A percentile compares a stretch with the other conserved stretches of the same genome.
phyloP scores from a whole-genome alignment of 768 basidiomycete genomes.

The Mycena albidolilacea region DNA sequence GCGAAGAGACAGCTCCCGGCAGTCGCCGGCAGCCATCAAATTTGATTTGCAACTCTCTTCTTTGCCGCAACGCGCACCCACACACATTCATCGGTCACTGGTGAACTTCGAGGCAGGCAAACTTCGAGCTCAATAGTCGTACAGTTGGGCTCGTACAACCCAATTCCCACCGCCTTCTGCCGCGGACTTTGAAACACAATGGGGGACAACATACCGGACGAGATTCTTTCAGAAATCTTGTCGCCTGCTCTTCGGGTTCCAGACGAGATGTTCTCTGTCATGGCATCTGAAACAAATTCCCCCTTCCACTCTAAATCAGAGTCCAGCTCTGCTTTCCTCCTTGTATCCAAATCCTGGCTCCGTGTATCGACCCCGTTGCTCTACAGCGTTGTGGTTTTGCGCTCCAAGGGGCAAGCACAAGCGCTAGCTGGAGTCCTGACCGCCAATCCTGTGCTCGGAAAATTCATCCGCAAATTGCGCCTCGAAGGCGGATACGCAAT shows the following conservation, averaged over 20 bases:
- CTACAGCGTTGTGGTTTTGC: slow-evolving; percentile 25
- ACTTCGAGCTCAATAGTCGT: neutral
- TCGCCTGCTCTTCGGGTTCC: slow-evolving; percentile 20
- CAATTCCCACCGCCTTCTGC: neutral
- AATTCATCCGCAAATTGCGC: slow-evolving; percentile 30
- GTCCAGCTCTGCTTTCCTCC: slow-evolving; percentile 24
- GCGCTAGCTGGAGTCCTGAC: slow-evolving; percentile 7
- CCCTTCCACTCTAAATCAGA: neutral
- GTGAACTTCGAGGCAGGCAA: too few relatives aligned
- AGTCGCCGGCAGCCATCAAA: too few relatives aligned
- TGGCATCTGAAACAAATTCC: neutral
- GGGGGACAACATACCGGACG: slow-evolving; percentile 18
- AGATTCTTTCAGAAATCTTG: slow-evolving; percentile 26
- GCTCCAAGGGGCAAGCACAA: slow-evolving; percentile 25
- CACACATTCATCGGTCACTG: too few relatives aligned
- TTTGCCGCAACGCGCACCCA: too few relatives aligned
- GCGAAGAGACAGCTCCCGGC: too few relatives aligned
- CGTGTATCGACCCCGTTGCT: slow-evolving; percentile 31
- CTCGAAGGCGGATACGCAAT: slow-evolving; percentile 31
- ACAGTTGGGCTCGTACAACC: neutral
- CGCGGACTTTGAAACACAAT: neutral
- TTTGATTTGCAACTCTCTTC: too few relatives aligned
- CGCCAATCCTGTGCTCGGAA: slow-evolving; percentile 18
- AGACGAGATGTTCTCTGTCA: slow-evolving; percentile 12
- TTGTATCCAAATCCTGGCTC: slow-evolving; percentile 31